Conservation (phyloP, 106 monocot species). For the Platanthera guangdongensis region DNA sequence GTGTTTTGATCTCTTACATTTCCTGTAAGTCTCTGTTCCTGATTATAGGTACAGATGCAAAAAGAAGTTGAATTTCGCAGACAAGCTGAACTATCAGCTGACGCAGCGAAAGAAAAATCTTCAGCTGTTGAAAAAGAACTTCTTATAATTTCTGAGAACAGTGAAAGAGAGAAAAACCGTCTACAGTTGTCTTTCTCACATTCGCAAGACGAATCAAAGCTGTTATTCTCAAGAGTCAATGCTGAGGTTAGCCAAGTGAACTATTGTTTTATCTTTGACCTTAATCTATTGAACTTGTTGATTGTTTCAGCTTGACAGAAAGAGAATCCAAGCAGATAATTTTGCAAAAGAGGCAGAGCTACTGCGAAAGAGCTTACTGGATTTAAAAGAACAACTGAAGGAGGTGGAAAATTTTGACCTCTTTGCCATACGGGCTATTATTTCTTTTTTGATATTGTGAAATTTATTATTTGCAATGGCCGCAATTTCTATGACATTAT, state of each 20-base stretch:
- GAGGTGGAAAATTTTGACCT: background rate
- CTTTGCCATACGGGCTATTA: background rate
- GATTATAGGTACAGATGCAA: background rate
- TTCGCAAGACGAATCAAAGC: constrained; percentile 6
- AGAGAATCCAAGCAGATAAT: constrained; percentile 6
- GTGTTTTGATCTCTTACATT: background rate
- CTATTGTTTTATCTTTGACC: background rate
- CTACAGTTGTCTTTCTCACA: constrained; percentile 1
- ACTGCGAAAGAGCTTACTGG: constrained; percentile 6
- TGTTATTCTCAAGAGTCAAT: background rate
- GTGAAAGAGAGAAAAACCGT: constrained; percentile 8
- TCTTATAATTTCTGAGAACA: background rate
- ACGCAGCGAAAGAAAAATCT: constrained; percentile 2
- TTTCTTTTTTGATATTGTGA: background rate
- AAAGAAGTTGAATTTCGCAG: background rate
- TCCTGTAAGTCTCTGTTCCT: background rate
- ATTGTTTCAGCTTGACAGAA: constrained; percentile 7
- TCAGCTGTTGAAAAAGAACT: constrained; percentile 5
- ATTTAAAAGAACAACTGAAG: constrained; percentile 5
- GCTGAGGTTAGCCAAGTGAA: constrained; percentile 2
- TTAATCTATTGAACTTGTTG: constrained; percentile 3
- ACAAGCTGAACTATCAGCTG: constrained; percentile 1
- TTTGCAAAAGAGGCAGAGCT: constrained; percentile 1
- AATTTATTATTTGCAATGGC: background rate
- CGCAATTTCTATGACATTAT: background rate